Base-by-base conservation (phyloP, 371 early-diverging fungal genomes). In the Mortierella sp. region DNA sequence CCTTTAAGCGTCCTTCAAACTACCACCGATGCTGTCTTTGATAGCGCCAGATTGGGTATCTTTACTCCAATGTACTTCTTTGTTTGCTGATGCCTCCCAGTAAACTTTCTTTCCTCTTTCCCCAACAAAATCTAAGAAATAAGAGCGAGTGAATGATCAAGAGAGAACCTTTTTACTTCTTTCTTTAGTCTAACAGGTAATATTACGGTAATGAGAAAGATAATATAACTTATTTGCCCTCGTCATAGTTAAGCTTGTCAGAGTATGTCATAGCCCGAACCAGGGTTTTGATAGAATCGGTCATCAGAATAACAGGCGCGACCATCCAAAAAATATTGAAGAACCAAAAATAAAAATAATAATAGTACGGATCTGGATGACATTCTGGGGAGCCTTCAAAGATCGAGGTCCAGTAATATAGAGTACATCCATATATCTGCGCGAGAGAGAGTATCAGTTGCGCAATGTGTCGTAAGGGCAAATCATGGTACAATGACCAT, bases 1-100 rank as follows among this genome's bases (percentile, higher is more conserved):
- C 26, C 83, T 89, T n/a, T n/a, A n/a, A n/a, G n/a, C n/a, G n/a
- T n/a, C n/a, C n/a, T n/a, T n/a, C n/a, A n/a, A n/a, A n/a, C n/a
- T n/a, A n/a, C n/a, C n/a, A n/a, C n/a, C n/a, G n/a, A n/a, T n/a
- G n/a, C n/a, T n/a, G n/a, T n/a, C n/a, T n/a, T n/a, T 28, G 96
- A 97, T 57, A 91, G 96, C 49, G 85, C 88, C 63, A 89, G 96
- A 84, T 93, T 95, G n/a, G n/a, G n/a, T n/a, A n/a, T n/a, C n/a
- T n/a, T n/a, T n/a, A n/a, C 49, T 93, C 94, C 68, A 84, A 88
- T 53, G 84, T 97, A 53, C 85, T 97, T 66, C 89, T 92, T 10
- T 37, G 13, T 1, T 1, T 37, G n/a, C n/a, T 37, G 40, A 13
- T 37, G 10, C 5, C 13, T 37, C 40, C 13, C 40, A 37, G 40